Evolutionary conservation across 192 early-diverging fungal genomes (phyloP), one percentile per base, ranked within the genome.

Genomic region (Coemansia sp.): DNA sequence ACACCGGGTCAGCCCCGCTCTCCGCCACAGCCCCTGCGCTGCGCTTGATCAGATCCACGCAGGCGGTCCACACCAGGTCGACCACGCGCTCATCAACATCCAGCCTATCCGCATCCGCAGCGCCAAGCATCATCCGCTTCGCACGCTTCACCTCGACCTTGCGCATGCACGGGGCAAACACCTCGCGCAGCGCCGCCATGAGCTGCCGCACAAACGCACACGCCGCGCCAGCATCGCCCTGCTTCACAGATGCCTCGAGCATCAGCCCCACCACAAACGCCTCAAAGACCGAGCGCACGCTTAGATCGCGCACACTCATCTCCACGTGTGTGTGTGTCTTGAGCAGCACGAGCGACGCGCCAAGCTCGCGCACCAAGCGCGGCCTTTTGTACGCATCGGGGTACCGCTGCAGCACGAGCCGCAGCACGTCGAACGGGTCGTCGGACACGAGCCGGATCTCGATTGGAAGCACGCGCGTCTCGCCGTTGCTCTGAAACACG

Each of bases 201-300:
- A 72, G 59, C 58, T 66, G 70, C 19, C 70, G 63, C 11, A 58
- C 60, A 62, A 61, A 61, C 2, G 58, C 42, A 22, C 61, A 49
- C 14, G 58, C 63, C 5, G 60, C 58, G 0, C 32, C n/a, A 25
- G 31, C 43, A 24, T 72, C 70, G 10, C 30, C 16, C 4, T 29
- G 46, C 10, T 27, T 33, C 6, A 50, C 31, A 0, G 70, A 63
- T 2, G 70, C 48, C 21, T 72, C 63, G 28, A 72, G 54, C 58
- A 72, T 16, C 7, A 62, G 54, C 14, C 54, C 70, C 1, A 64
- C 48, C 29, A 61, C 60, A 42, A 62, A 56, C 4, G 63, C 58
- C 18, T 72, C 70, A 9, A 54, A 24, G 1, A 58, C 21, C 6
- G 63, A 62, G 29, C 47, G 48, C 4, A 72, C 58, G 7, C 46